phyloP scores from a whole-genome alignment of 176 grass and related monocot genomes.

The Pontederia crassipes region DNA sequence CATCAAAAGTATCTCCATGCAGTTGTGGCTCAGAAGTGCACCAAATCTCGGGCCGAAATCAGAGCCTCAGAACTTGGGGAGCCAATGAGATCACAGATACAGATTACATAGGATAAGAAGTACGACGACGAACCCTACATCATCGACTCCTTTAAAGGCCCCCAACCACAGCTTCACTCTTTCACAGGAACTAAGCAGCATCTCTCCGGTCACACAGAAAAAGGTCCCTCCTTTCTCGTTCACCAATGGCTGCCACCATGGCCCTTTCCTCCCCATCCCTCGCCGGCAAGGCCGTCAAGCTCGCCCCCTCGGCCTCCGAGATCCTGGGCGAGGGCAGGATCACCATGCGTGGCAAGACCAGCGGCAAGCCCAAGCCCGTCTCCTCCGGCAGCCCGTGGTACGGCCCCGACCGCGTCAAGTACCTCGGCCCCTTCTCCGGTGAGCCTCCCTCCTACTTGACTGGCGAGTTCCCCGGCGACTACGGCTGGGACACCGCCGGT shows the following conservation, averaged over 20 bases:
- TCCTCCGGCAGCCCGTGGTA: conserved; percentile 69
- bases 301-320: conserved; percentile 11
- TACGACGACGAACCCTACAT: too few relatives aligned
- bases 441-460: conserved; percentile 64
- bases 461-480: conserved; percentile 77
- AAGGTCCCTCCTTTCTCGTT: too few relatives aligned
- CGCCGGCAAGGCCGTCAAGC: conserved; percentile 36
- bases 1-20: too few relatives aligned
- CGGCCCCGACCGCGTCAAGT: conserved; percentile 59
- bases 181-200: too few relatives aligned
- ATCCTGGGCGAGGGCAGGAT: conserved; percentile 33
- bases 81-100: too few relatives aligned
- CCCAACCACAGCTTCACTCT: too few relatives aligned
- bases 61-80: too few relatives aligned
- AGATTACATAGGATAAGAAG: too few relatives aligned
- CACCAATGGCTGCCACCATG: conserved; percentile 33
- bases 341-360: conserved; percentile 49
- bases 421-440: conserved; percentile 67
- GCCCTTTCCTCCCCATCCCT: conserved; percentile 40
- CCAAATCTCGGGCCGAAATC: too few relatives aligned
- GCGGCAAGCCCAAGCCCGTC: conserved; percentile 27
- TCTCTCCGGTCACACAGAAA: too few relatives aligned
- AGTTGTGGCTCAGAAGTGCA: too few relatives aligned
- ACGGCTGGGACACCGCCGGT: conserved; percentile 72
- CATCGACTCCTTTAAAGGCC: too few relatives aligned